A percentile compares a stretch with the other conserved stretches of the same genome.
Conservation (phyloP, 257 asterid genomes). For the Eucommia ulmoides region DNA sequence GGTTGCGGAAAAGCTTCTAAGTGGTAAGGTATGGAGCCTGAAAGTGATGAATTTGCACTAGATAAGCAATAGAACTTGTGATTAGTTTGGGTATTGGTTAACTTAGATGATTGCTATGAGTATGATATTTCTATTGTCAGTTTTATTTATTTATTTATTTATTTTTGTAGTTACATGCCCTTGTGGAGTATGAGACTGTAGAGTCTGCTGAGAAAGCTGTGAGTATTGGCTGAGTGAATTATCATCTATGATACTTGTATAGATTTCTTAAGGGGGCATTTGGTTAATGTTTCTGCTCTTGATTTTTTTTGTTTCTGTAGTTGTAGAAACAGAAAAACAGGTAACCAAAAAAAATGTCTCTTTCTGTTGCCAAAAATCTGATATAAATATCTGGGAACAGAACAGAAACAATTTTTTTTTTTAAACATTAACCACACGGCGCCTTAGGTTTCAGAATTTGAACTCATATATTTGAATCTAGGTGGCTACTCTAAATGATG, state of each 20-base stretch:
- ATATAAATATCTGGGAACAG: too few relatives aligned
- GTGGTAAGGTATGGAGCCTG: slow-evolving; percentile 50
- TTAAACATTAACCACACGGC: too few relatives aligned
- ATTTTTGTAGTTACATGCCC: slow-evolving; percentile 66
- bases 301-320: not conserved
- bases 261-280: not conserved
- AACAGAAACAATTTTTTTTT: too few relatives aligned
- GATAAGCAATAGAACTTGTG: not conserved
- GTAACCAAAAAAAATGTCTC: too few relatives aligned
- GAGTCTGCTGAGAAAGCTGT: slow-evolving; percentile 97
- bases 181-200: slow-evolving; percentile 68
- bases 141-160: slow-evolving; percentile 3
- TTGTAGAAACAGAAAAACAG: too few relatives aligned
- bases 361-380: too few relatives aligned
- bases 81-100: not conserved
- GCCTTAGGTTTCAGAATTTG: too few relatives aligned
- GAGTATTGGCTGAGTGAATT: too few relatives aligned
- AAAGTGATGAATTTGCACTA: not conserved
- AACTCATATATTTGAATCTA: slow-evolving; percentile 23
- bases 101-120: not conserved
- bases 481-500: slow-evolving; percentile 73
- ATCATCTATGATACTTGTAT: slow-evolving; percentile 10
- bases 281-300: not conserved
- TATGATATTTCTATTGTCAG: not conserved
- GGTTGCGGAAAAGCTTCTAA: slow-evolving; percentile 76